Base-by-base conservation (phyloP, 2,329 filamentous ascomycete genomes). In the Cladosporium velox region DNA sequence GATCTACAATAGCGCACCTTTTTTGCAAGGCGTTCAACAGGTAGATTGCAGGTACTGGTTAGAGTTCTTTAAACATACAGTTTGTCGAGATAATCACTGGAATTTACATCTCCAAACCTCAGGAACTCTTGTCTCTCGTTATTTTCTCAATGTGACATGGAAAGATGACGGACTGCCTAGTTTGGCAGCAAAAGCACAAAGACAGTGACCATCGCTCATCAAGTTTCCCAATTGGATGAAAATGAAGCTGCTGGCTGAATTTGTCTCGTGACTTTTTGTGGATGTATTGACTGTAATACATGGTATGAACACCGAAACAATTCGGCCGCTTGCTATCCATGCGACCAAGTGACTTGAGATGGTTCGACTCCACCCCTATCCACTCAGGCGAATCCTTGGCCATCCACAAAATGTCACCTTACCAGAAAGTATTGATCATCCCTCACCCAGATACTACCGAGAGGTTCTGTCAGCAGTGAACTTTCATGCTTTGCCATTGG, bases 1-100 rank as follows among this genome's bases (percentile, higher is more conserved):
- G 52, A 34, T 55, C 18, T 28, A 54, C 51, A 11, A 30, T 11
- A 32, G 30, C 52, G 52, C 52, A 7, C 28, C 21, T 3, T n/a
- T 18, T 30, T 32, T 57, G 51, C 34, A 28, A 64, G 61, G 61
- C 35, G 61, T 64, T 64, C 61, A 64, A 64, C 61, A 64, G 61
- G 61, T 52, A n/a, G 28, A 55, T n/a, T 55, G 58, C 26, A 54
- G 28, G 51, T 18, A 32, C 18, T 57, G n/a, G 34, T 4, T 58
- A 58, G n/a, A 58, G 4, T 12, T 55, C 21, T 4, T 18, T 14
- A 55, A 0, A 34, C 1, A 47, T 24, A 47, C n/a, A 21, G 3
- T 47, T 24, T 8, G n/a, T 24, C n/a, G n/a, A 24, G 41, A 12
- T 47, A n/a, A 21, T 10, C 38, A 3, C n/a, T 44, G 38, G 38